Percentiles rank a stretch among this genome's conserved stretches.
phyloP scores from a whole-genome alignment of 1,139 yeast genomes.

The Blastobotrys persicus region DNA sequence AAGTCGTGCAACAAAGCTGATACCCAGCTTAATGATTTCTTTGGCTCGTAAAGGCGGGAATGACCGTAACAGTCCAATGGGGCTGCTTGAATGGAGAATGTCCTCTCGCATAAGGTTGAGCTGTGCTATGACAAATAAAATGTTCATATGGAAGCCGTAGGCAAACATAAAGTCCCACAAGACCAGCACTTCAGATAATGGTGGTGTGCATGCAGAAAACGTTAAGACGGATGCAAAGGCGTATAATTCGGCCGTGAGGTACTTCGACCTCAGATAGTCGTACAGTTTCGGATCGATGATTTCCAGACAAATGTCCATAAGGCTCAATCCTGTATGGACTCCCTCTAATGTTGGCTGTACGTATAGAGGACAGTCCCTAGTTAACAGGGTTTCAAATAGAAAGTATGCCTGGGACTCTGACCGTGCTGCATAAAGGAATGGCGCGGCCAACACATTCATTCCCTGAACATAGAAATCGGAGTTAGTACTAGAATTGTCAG shows the following conservation, averaged over 20 bases:
- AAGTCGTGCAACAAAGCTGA: slow-evolving; percentile 75
- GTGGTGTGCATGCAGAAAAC: slow-evolving; percentile 87
- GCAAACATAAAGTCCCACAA: slow-evolving; percentile 92
- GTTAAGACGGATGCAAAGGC: slow-evolving; percentile 89
- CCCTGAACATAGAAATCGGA: slow-evolving; percentile 71
- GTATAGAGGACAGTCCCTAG: slow-evolving; percentile 70
- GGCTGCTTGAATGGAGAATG: slow-evolving; percentile 57
- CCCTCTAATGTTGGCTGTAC: slow-evolving; percentile 77
- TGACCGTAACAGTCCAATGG: slow-evolving; percentile 71
- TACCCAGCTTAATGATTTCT: slow-evolving; percentile 72
- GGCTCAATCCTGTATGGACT: slow-evolving; percentile 68
- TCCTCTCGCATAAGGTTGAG: slow-evolving; percentile 64
- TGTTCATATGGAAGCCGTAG: slow-evolving; percentile 86
- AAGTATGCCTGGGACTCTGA: slow-evolving; percentile 88
- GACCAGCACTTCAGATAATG: slow-evolving; percentile 67
- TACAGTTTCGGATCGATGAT: slow-evolving; percentile 73
- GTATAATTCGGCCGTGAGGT: slow-evolving; percentile 75
- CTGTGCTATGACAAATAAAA: slow-evolving; percentile 82
- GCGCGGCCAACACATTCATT: slow-evolving; percentile 84
- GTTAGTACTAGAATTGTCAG: slow-evolving; percentile 9
- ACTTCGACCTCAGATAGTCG: slow-evolving; percentile 58
- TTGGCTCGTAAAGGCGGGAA: slow-evolving; percentile 72
- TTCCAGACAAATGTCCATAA: slow-evolving; percentile 66
- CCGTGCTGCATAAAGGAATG: slow-evolving; percentile 70
- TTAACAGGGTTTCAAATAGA: slow-evolving; percentile 57